These are phyloP conservation scores for Euphorbia schlechtendalii DNA, from an alignment of 441 rosid genomes.

Conservation along the genomic window DNA sequence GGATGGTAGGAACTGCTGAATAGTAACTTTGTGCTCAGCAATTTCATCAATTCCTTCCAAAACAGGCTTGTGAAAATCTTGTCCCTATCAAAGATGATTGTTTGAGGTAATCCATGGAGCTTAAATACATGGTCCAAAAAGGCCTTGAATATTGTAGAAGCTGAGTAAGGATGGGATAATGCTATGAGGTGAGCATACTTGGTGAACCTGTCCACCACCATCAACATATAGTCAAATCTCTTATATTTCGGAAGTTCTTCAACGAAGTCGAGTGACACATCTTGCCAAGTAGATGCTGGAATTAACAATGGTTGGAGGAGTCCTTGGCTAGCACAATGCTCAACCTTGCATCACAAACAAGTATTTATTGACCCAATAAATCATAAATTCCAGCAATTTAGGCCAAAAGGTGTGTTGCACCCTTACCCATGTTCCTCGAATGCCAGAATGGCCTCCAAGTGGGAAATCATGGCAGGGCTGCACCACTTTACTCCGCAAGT, in stretches of 20 bases:
- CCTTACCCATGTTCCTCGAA: not conserved
- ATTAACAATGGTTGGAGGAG: not conserved
- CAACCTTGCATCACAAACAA: not conserved
- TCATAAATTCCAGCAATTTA: not conserved
- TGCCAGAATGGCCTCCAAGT: not conserved
- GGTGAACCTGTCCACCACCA: not conserved
- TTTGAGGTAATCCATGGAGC: not conserved
- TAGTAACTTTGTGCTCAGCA: not conserved
- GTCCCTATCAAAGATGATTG: not conserved
- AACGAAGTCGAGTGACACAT: not conserved
- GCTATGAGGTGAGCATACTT: not conserved
- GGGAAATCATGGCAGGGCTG: not conserved
- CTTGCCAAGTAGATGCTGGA: not conserved
- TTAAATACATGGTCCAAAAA: not conserved
- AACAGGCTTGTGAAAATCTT: not conserved
- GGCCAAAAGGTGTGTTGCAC: not conserved
- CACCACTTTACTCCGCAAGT: not conserved
- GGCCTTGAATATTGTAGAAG: not conserved
- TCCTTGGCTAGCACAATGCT: not conserved
- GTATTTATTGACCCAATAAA: not conserved
- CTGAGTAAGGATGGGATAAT: not conserved
- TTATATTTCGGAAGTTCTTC: not conserved
- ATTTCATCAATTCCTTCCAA: not conserved
- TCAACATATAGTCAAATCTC: not conserved
- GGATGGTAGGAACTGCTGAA: conserved; percentile 1